These are phyloP conservation scores for Pulveroboletus sp. DNA, from an alignment of 1,284 basidiomycete genomes.

Conservation along the genomic window DNA sequence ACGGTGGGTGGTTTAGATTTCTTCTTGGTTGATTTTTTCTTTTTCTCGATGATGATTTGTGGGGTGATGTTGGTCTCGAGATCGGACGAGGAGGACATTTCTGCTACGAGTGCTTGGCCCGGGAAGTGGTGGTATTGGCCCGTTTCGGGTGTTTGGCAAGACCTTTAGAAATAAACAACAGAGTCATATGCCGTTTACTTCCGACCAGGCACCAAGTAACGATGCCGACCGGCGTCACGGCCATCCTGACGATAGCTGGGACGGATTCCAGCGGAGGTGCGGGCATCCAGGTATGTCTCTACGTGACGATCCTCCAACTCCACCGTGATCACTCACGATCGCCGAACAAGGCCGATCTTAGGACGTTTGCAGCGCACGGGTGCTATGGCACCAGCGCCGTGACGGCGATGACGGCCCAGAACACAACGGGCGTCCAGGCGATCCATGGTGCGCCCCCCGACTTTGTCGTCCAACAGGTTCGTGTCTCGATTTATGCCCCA, in stretches of 20 bases:
- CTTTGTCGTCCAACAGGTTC: slow-evolving; percentile 73
- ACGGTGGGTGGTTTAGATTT: slow-evolving; percentile 1
- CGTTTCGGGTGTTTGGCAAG: slow-evolving; percentile 30
- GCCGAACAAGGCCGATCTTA: slow-evolving; percentile 74
- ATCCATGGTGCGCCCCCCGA: slow-evolving; percentile 65
- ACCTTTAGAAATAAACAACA: slow-evolving; percentile 30
- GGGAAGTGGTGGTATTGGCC: slow-evolving; percentile 2
- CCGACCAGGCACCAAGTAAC: not conserved
- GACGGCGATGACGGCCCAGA: slow-evolving; percentile 91
- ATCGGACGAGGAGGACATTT: slow-evolving; percentile 31
- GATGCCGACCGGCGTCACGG: slow-evolving; percentile 15
- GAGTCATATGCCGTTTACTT: not conserved
- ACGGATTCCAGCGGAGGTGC: slow-evolving; percentile 88
- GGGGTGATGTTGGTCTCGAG: slow-evolving; percentile 12
- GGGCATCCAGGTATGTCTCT: slow-evolving; percentile 75
- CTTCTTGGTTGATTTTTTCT: not conserved
- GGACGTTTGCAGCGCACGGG: slow-evolving; percentile 77
- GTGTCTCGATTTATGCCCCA: slow-evolving; percentile 20
- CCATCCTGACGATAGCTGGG: slow-evolving; percentile 78
- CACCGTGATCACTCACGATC: not conserved
- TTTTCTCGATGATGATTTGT: slow-evolving; percentile 8
- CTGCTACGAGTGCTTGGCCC: too few relatives aligned
- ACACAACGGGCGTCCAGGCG: slow-evolving; percentile 82
- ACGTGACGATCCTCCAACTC: not conserved
- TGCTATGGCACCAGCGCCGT: slow-evolving; percentile 88